Percentiles rank a stretch among this genome's conserved stretches.
phyloP scores from a whole-genome alignment of 1,284 basidiomycete genomes.

The Ceratobasidium sp. region DNA sequence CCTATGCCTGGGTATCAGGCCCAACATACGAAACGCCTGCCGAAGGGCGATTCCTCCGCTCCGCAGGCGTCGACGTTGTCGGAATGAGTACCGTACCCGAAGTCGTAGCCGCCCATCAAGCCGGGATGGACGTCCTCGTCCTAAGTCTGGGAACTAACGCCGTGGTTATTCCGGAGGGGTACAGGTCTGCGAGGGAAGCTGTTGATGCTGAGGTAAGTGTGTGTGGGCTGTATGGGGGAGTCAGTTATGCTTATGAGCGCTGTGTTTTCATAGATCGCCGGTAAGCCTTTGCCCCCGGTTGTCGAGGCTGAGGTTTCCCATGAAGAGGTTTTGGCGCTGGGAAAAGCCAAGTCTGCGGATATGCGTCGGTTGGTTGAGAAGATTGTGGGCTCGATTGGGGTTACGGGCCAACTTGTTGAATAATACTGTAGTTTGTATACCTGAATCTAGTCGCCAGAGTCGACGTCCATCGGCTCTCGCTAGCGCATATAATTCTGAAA shows the following conservation, averaged over 20 bases:
- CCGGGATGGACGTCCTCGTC: slow-evolving; percentile 74
- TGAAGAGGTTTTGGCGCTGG: slow-evolving; percentile 78
- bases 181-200: slow-evolving; percentile 73
- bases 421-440: background rate
- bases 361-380: slow-evolving; percentile 71
- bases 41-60: slow-evolving; percentile 75
- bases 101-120: slow-evolving; percentile 80
- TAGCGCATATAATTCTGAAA: background rate
- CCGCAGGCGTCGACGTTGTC: slow-evolving; percentile 80
- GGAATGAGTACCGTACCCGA: slow-evolving; percentile 93
- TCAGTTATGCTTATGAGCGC: slow-evolving; percentile 14
- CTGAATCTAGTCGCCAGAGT: background rate
- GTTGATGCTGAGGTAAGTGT: slow-evolving; percentile 73
- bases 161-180: slow-evolving; percentile 75
- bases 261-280: slow-evolving; percentile 60
- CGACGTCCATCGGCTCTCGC: background rate
- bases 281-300: slow-evolving; percentile 57
- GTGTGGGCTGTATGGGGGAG: slow-evolving; percentile 42
- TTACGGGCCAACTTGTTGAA: slow-evolving; percentile 21
- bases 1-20: slow-evolving; percentile 85
- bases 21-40: slow-evolving; percentile 86
- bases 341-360: slow-evolving; percentile 70
- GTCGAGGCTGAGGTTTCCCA: slow-evolving; percentile 70
- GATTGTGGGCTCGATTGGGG: slow-evolving; percentile 58
- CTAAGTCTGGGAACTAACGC: slow-evolving; percentile 83